These are phyloP conservation scores for Yarrowia bubula DNA, from an alignment of 805 yeast genomes.

Conservation along the genomic window DNA sequence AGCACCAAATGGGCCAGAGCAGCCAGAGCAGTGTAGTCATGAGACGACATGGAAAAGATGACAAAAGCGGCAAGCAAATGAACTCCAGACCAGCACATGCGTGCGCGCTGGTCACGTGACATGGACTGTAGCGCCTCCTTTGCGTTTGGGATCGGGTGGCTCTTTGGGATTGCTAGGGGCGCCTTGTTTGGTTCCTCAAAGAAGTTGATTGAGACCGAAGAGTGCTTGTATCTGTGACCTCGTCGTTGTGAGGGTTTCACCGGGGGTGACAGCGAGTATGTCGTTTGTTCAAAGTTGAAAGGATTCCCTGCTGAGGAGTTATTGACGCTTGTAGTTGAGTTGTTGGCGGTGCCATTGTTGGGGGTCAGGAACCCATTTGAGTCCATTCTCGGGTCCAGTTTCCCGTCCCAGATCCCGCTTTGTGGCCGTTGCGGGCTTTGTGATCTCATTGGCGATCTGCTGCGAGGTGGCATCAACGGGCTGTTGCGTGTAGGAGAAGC, in stretches of 20 bases:
- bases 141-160: conserved; percentile 69
- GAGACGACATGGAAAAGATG: conserved; percentile 46
- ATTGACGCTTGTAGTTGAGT: not conserved
- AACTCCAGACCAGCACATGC: conserved; percentile 55
- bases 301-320: conserved; percentile 41
- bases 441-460: conserved; percentile 9
- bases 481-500: not conserved
- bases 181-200: conserved; percentile 85
- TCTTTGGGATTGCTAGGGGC: conserved; percentile 59
- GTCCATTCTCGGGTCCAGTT: not conserved
- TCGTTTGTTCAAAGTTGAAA: conserved; percentile 64
- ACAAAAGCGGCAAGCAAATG: conserved; percentile 57
- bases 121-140: conserved; percentile 63
- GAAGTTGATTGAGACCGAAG: conserved; percentile 92
- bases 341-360: not conserved
- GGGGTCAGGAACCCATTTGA: conserved; percentile 2
- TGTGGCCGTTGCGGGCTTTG: conserved; percentile 15
- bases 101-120: conserved; percentile 54
- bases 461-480: conserved; percentile 14
- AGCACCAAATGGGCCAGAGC: conserved; percentile 84
- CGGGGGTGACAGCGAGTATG: conserved; percentile 37
- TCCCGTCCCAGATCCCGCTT: conserved; percentile 15
- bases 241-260: conserved; percentile 52
- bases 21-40: conserved; percentile 54
- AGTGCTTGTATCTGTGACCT: conserved; percentile 94